Conservation (phyloP, 2,329 filamentous ascomycete species). For the Sporothrix brunneoviolacea region DNA sequence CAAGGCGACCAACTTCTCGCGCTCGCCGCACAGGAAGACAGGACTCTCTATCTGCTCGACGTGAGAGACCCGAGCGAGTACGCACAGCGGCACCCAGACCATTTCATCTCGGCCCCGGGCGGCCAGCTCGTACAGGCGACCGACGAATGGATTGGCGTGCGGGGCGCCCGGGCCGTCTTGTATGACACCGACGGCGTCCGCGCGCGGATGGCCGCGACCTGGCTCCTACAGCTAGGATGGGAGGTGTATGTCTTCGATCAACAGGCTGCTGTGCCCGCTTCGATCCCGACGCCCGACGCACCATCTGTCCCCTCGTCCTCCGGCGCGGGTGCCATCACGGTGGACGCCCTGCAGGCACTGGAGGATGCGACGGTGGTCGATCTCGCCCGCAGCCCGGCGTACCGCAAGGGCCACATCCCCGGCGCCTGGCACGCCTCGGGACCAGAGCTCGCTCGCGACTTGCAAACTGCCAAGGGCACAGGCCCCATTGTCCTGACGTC, state of each 20-base stretch:
- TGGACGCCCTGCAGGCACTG: not conserved
- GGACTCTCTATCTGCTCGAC: conserved; percentile 8
- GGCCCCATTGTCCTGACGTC: conserved; percentile 5
- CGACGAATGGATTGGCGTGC: conserved; percentile 10
- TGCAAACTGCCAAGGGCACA: not conserved
- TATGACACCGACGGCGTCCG: conserved; percentile 13
- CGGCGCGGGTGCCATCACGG: not conserved
- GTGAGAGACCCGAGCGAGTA: conserved; percentile 11
- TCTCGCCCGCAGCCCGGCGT: conserved; percentile 9
- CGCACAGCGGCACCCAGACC: not conserved
- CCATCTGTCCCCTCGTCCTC: not conserved
- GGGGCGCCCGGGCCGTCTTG: conserved; percentile 2
- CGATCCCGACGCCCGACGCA: not conserved
- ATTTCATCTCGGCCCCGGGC: conserved; percentile 6
- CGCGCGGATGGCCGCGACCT: conserved; percentile 4
- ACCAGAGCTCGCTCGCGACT: conserved; percentile 2
- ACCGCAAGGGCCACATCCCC: conserved; percentile 9
- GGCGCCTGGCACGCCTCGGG: conserved; percentile 9
- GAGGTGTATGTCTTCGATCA: conserved; percentile 9
- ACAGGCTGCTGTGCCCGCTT: not conserved
- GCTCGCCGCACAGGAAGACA: not conserved
- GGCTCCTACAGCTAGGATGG: conserved; percentile 10
- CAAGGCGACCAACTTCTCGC: not conserved
- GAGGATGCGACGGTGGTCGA: not conserved
- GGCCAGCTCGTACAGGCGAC: conserved; percentile 12